Percentiles rank a stretch among this genome's conserved stretches.
phyloP scores from a whole-genome alignment of 2,329 filamentous ascomycete species.

The Bipolaris sorokiniana region DNA sequence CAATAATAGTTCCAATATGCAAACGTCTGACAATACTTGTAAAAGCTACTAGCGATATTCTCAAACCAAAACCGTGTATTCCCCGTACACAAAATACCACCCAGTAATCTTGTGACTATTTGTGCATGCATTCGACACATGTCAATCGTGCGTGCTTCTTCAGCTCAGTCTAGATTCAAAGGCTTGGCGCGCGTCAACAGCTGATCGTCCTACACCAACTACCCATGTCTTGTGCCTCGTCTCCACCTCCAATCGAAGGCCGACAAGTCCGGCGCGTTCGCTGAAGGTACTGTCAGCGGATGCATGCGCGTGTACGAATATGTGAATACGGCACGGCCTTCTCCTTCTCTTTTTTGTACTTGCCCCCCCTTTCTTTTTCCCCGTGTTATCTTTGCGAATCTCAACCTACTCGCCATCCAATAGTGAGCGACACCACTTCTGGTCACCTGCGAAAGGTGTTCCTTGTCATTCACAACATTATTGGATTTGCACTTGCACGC shows the following conservation, averaged over 20 bases:
- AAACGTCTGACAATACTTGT: neutral
- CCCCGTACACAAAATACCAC: neutral
- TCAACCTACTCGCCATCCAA: neutral
- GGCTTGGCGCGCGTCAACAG: slow-evolving; percentile 21
- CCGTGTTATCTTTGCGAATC: neutral
- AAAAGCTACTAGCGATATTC: neutral
- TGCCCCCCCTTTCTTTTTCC: slow-evolving; percentile 4
- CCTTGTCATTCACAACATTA: neutral
- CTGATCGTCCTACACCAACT: slow-evolving; percentile 20
- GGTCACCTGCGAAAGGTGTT: slow-evolving; percentile 2
- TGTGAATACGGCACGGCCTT: neutral
- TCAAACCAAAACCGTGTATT: neutral
- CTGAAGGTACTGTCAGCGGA: neutral
- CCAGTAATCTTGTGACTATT: neutral
- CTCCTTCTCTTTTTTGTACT: neutral
- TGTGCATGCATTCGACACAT: neutral
- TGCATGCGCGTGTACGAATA: neutral
- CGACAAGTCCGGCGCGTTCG: neutral
- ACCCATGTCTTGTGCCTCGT: slow-evolving; percentile 6
- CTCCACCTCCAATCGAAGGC: slow-evolving; percentile 11
- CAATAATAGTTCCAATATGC: neutral
- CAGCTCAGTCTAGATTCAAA: slow-evolving; percentile 1
- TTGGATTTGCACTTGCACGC: neutral
- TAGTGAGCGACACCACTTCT: slow-evolving; percentile 24
- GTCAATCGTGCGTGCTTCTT: neutral